A percentile compares a stretch with the other conserved stretches of the same genome.
These are phyloP conservation scores for Avena eriantha DNA, from an alignment of 176 grass and related monocot genomes.

Conservation along the genomic window DNA sequence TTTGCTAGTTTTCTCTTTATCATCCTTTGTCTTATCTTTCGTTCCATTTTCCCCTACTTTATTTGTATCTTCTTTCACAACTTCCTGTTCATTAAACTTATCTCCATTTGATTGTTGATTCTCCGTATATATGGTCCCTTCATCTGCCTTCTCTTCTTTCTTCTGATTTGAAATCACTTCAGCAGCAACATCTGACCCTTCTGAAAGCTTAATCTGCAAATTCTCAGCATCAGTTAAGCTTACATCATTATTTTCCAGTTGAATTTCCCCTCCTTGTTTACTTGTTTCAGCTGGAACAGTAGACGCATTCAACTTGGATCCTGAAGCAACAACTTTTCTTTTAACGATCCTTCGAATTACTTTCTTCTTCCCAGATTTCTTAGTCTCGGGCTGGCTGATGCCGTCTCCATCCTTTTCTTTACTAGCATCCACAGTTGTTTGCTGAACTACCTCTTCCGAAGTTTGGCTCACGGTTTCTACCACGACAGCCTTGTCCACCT, in stretches of 20 bases:
- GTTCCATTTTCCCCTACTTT: constrained; percentile 40
- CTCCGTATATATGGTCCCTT: constrained; percentile 12
- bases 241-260: constrained; percentile 47
- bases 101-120: constrained; percentile 14
- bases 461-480: constrained; percentile 45
- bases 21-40: constrained; percentile 46
- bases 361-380: constrained; percentile 58
- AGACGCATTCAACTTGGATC: constrained; percentile 40
- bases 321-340: constrained; percentile 50
- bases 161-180: constrained; percentile 43
- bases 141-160: constrained; percentile 43
- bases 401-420: constrained; percentile 24
- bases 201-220: constrained; percentile 40
- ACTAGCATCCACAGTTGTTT: constrained; percentile 19
- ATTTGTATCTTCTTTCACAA: constrained; percentile 29
- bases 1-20: constrained; percentile 53
- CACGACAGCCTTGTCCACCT: constrained; percentile 38
- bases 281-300: constrained; percentile 49
- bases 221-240: constrained; percentile 34
- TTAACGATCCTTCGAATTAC: constrained; percentile 74
- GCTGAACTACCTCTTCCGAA: constrained; percentile 18
- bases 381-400: constrained; percentile 11
- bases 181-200: constrained; percentile 28
- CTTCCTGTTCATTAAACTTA: constrained; percentile 30
- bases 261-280: constrained; percentile 30